Evolutionary conservation across 2,329 filamentous ascomycete genomes (phyloP).

Genomic region (Coleophoma crateriformis): DNA sequence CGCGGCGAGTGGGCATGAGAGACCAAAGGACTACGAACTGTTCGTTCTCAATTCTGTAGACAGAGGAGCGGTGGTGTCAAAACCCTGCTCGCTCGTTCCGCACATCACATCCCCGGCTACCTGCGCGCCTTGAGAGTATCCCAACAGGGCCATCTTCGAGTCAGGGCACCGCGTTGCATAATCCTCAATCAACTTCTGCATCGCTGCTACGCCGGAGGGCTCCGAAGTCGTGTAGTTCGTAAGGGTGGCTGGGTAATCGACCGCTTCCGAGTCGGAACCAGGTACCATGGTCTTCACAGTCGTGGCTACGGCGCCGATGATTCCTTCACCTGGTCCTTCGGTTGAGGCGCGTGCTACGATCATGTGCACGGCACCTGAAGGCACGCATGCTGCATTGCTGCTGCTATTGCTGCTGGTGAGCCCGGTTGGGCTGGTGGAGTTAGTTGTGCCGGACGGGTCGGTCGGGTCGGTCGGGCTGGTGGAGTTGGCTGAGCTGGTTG

Average conservation of each 20-base stretch:
- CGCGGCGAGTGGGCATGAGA: neutral
- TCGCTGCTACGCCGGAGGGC: conserved; percentile 23
- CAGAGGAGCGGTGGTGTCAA: conserved; percentile 11
- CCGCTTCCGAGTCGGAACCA: conserved; percentile 26
- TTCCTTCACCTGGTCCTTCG: conserved; percentile 28
- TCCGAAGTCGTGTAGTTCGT: conserved; percentile 22
- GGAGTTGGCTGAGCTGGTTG: no score
- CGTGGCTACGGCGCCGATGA: conserved; percentile 25
- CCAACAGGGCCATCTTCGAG: conserved; percentile 28
- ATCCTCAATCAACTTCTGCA: conserved; percentile 21
- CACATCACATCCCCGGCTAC: conserved; percentile 24
- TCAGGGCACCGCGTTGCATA: conserved; percentile 24
- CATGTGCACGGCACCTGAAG: conserved; percentile 20
- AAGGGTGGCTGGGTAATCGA: conserved; percentile 26
- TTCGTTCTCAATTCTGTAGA: conserved; percentile 8
- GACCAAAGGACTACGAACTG: neutral
- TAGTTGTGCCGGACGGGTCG: no score
- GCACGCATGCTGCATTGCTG: neutral
- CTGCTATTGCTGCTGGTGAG: neutral
- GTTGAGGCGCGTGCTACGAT: conserved; percentile 30
- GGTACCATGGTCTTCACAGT: conserved; percentile 24
- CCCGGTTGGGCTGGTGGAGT: neutral
- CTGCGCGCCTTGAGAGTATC: conserved; percentile 28
- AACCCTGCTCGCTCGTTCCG: conserved; percentile 16
- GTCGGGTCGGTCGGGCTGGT: no score